Evolutionary conservation across 495 filamentous ascomycete species (phyloP).

Genomic region (Trichoderma parareesei): DNA sequence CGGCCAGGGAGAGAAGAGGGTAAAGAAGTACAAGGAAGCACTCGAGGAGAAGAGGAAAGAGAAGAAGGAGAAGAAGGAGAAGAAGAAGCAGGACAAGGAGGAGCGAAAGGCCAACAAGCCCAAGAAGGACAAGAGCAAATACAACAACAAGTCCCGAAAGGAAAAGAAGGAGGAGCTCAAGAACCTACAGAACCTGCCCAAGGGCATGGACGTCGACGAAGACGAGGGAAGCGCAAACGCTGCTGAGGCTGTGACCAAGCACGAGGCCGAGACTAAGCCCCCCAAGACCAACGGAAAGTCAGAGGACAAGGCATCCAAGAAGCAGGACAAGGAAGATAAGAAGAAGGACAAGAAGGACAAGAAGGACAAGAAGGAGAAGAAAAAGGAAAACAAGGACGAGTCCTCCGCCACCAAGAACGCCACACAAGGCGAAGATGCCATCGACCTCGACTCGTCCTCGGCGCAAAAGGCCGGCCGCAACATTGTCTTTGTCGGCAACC

Average conservation of each 20-base stretch:
- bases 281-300: constrained; percentile 19
- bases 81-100: constrained; percentile 32
- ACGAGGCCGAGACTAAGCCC: constrained; percentile 16
- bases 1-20: constrained; percentile 15
- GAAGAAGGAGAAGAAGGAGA: constrained; percentile 21
- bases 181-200: constrained; percentile 35
- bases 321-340: constrained; percentile 19
- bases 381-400: constrained; percentile 32
- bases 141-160: constrained; percentile 19
- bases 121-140: constrained; percentile 33
- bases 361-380: constrained; percentile 14
- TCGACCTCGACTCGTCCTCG: constrained; percentile 10
- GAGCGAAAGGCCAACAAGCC: constrained; percentile 34
- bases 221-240: constrained; percentile 25
- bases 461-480: constrained; percentile 7
- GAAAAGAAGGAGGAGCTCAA: constrained; percentile 35
- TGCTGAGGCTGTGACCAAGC: constrained; percentile 21
- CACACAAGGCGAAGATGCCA: constrained; percentile 14
- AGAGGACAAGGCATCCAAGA: constrained; percentile 15
- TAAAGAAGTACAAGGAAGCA: constrained; percentile 21
- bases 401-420: constrained; percentile 27
- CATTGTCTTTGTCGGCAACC: constrained; percentile 48
- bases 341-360: constrained; percentile 17
- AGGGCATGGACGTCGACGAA: constrained; percentile 14
- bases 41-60: constrained; percentile 36